Evolutionary conservation across 768 basidiomycete species (phyloP).

Genomic region (Thelephora ganbajun): DNA sequence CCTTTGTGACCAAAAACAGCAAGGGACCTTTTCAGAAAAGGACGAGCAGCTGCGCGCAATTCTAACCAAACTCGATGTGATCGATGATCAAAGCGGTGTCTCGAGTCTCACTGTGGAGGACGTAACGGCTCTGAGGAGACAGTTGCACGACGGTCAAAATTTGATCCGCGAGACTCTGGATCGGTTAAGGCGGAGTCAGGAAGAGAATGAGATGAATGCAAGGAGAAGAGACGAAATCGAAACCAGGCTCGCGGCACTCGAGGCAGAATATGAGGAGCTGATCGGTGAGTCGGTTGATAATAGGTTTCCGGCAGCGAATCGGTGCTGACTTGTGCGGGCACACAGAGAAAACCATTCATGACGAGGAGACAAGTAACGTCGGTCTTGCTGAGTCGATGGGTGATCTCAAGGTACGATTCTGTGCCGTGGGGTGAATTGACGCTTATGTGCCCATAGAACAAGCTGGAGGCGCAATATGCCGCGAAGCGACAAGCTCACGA

Average conservation of each 20-base stretch:
- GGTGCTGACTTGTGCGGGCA: constrained; percentile 1
- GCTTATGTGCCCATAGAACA: constrained; percentile 39
- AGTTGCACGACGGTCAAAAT: constrained; percentile 80
- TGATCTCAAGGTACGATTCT: constrained; percentile 67
- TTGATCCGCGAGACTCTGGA: constrained; percentile 83
- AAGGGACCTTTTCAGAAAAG: constrained; percentile 91
- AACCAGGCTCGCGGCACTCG: constrained; percentile 60
- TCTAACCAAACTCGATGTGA: constrained; percentile 69
- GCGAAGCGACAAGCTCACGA: constrained; percentile 84
- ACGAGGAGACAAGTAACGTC: constrained; percentile 75
- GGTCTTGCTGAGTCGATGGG: constrained; percentile 75
- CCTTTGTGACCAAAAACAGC: constrained; percentile 25
- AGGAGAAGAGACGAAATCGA: constrained; percentile 84
- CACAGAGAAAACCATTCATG: constrained; percentile 81
- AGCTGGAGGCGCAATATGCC: constrained; percentile 87
- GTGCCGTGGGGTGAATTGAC: constrained; percentile 7
- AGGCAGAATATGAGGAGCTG: constrained; percentile 93
- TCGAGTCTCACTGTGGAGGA: constrained; percentile 61
- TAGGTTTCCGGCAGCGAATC: background rate
- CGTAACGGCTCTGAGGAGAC: constrained; percentile 67
- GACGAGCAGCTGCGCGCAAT: constrained; percentile 84
- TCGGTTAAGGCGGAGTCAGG: constrained; percentile 75
- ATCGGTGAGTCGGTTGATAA: constrained; percentile 44
- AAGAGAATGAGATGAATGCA: constrained; percentile 78
- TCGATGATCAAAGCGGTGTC: constrained; percentile 45